Evolutionary conservation across 2,329 filamentous ascomycete species (phyloP), one percentile per base, ranked within the genome.

Genomic region (Pseudonectria foliicola): DNA sequence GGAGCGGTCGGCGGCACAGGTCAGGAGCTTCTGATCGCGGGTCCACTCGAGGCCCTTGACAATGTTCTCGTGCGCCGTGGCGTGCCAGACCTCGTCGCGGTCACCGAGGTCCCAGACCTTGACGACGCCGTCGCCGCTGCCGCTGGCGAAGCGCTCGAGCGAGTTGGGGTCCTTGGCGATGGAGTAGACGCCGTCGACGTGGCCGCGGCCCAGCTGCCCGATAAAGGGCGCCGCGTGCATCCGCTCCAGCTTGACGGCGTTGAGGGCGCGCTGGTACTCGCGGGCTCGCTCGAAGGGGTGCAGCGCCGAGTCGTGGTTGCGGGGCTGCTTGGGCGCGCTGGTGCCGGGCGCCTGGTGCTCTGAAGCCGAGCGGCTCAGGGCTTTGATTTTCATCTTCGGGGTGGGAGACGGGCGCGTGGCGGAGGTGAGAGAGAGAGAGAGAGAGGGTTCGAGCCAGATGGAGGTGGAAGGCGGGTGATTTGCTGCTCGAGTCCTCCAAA

Each of bases 21-120:
- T 90, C 30, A 96, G 67, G 11, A 96, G 69, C 56, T 88, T 90
- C 54, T 81, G 76, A 50, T 94, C 86, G 29, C 77, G 74, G 3
- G 88, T 95, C 84, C 90, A 98, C 49, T 81, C 83, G 56, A 95
- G 71, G 11, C 84, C 85, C 68, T 94, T 95, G 49, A 96, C 86
- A 29, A 95, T 82, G 49, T 94, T 94, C 50, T 95, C 85, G 58
- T 98, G 93, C 15, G 88, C 90, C 44, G 83, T 78, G 3, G 75
- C 74, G 50, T 85, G 73, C 81, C 85, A 90, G 31, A 82, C 71
- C 56, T 92, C 82, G 18, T 83, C 78, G 37, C 77, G 70, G 42
- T 71, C 81, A 8, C 79, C 73, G 50, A 92, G 43, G 35, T 93
- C 82, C 88, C 88, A 94, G 24, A 92, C 83, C 63, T 98, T 98